These are phyloP conservation scores for Auricularia heimuer DNA, from an alignment of 768 basidiomycete species.

Conservation along the genomic window DNA sequence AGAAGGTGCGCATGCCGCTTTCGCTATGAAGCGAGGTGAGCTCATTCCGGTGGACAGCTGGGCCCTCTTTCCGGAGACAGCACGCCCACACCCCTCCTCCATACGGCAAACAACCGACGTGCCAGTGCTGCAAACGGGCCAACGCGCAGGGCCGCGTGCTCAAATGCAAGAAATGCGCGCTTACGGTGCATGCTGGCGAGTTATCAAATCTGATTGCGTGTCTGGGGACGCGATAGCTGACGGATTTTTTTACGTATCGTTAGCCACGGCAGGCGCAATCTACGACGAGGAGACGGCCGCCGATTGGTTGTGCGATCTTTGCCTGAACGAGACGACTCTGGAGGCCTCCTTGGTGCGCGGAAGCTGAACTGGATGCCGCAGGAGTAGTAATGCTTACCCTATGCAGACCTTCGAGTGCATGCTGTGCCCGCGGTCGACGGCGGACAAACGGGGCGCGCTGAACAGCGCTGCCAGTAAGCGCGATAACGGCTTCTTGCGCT, in stretches of 20 bases:
- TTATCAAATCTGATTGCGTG: constrained; percentile 1
- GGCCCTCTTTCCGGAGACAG: constrained; percentile 5
- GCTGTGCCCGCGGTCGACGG: constrained; percentile 55
- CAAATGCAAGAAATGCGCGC: constrained; percentile 70
- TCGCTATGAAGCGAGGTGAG: not conserved
- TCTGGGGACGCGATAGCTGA: constrained; percentile 1
- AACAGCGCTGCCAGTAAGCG: constrained; percentile 36
- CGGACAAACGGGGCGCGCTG: constrained; percentile 30
- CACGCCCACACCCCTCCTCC: constrained; percentile 58
- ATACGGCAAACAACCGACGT: constrained; percentile 51
- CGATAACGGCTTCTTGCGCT: constrained; percentile 43
- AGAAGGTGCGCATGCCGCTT: constrained; percentile 35
- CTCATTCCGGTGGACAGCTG: not conserved
- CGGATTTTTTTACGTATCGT: not conserved
- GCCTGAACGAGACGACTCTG: constrained; percentile 69
- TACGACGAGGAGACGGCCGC: constrained; percentile 55
- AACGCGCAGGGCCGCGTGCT: constrained; percentile 72
- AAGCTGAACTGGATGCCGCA: not conserved
- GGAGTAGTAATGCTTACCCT: constrained; percentile 1
- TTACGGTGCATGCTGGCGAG: constrained; percentile 73
- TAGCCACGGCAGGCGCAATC: constrained; percentile 61
- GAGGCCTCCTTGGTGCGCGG: constrained; percentile 70
- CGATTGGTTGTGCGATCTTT: constrained; percentile 80
- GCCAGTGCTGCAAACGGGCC: constrained; percentile 62
- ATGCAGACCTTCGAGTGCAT: constrained; percentile 72